These are phyloP conservation scores for Tuber microsphaerosporum DNA, from an alignment of 495 filamentous ascomycete species.

Conservation along the genomic window DNA sequence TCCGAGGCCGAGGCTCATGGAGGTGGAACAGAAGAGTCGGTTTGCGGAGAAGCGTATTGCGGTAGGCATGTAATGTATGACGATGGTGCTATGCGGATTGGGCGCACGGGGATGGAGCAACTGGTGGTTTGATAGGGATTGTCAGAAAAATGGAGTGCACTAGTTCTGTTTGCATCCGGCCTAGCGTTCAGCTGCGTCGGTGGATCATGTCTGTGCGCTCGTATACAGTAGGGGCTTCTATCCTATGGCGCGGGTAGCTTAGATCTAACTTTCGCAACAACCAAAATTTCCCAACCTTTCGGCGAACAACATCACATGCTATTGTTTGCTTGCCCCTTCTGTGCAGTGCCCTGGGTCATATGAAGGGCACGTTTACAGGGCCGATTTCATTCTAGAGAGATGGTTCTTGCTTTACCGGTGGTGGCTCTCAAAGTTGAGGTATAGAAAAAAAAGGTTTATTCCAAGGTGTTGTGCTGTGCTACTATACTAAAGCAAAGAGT, in stretches of 20 bases:
- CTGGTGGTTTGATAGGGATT: not conserved
- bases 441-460: too few species aligned
- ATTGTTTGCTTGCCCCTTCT: too few species aligned
- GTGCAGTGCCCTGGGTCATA: too few species aligned
- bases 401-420: too few species aligned
- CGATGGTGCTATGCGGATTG: not conserved
- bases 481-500: not conserved
- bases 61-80: not conserved
- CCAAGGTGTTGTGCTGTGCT: too few species aligned
- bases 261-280: too few species aligned
- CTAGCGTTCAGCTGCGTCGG: not conserved
- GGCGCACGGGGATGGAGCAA: not conserved
- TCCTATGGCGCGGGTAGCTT: not conserved
- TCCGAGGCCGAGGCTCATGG: not conserved
- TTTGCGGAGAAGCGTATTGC: not conserved
- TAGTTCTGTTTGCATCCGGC: not conserved
- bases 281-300: too few species aligned
- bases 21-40: not conserved
- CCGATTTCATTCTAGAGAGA: too few species aligned
- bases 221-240: not conserved
- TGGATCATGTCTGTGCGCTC: not conserved
- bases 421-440: too few species aligned
- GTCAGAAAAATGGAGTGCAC: not conserved
- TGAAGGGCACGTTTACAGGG: too few species aligned
- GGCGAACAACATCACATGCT: too few species aligned